A percentile compares a stretch with the other conserved stretches of the same genome.
Conservation (phyloP, 441 rosid species). For the Bruguiera hainesii region DNA sequence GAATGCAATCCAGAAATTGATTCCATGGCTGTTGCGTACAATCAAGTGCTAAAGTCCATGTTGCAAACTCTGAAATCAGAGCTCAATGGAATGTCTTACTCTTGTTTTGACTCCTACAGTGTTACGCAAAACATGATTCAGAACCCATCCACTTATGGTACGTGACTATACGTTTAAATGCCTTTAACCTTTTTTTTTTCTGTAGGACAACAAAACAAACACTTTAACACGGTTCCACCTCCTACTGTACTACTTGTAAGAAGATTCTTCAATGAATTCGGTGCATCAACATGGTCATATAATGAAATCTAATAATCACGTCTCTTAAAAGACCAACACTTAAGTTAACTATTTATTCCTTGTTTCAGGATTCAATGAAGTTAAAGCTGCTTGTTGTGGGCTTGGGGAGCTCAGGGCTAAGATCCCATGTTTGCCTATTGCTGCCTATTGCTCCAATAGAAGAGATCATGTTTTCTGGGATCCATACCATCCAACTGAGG, state of each 20-base stretch:
- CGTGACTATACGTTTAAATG: not conserved
- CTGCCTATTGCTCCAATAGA: slow-evolving; percentile 34
- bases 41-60: slow-evolving; percentile 21
- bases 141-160: slow-evolving; percentile 32
- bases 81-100: slow-evolving; percentile 27
- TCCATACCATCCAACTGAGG: slow-evolving; percentile 38
- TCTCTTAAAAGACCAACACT: no score
- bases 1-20: slow-evolving; percentile 31
- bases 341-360: not conserved
- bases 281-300: no score
- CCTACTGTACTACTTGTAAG: no score
- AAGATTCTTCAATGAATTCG: no score
- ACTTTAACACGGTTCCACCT: no score
- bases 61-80: slow-evolving; percentile 25
- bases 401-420: slow-evolving; percentile 34
- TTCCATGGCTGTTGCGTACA: slow-evolving; percentile 23
- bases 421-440: slow-evolving; percentile 30
- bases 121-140: slow-evolving; percentile 19
- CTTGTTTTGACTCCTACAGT: slow-evolving; percentile 28
- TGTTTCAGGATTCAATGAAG: slow-evolving; percentile 34
- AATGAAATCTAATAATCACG: no score
- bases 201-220: no score
- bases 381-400: slow-evolving; percentile 44
- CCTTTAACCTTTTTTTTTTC: no score
- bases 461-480: slow-evolving; percentile 39